Evolutionary conservation across 2,329 filamentous ascomycete species (phyloP), one percentile per base, ranked within the genome.

Genomic region (Mariannaea sp.): DNA sequence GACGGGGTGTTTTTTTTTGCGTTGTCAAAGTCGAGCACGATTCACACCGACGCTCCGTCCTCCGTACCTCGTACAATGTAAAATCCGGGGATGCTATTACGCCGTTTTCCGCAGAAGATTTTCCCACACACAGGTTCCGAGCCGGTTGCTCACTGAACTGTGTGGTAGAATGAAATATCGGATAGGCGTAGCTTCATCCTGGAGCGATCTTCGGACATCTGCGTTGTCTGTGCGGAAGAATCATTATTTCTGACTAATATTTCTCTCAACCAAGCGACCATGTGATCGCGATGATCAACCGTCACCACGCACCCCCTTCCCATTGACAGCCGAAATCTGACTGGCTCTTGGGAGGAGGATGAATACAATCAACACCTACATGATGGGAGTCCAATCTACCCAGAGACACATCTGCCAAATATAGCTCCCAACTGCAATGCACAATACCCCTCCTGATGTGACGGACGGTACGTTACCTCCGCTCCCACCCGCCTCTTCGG

Each of bases 201-300:
- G 29, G 7, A 17, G 24, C 8, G 5, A 13, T 27, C 4, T 32
- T 26, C 16, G 14, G 19, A 32, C 40, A 24, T 32, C 27, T 32
- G 9, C 29, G 13, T 12, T 12, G 29, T 10, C 29, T 12, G 29
- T 32, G 29, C 29, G 5, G 29, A n/a, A 32, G 29, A 32, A n/a
- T n/a, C 10, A 8, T 5, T 4, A 32, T 32, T 32, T 32, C 13
- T 12, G 13, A 6, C 13, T 12, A 32, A 24, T n/a, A n/a, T n/a
- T n/a, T 8, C 22, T 5, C 22, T 24, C 22, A 5, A 12, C 35
- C 41, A 35, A 52, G 16, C 41, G 50, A 53, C 48, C 50, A 44
- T 53, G 50, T 44, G 38, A 53, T 53, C 39, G 41, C 26, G 33
- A 49, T 52, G 22, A 46, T 40, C 40, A 44, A 48, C 50, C 19